phyloP scores from a whole-genome alignment of 2,329 filamentous ascomycete species.

The Diaporthe sp. region DNA sequence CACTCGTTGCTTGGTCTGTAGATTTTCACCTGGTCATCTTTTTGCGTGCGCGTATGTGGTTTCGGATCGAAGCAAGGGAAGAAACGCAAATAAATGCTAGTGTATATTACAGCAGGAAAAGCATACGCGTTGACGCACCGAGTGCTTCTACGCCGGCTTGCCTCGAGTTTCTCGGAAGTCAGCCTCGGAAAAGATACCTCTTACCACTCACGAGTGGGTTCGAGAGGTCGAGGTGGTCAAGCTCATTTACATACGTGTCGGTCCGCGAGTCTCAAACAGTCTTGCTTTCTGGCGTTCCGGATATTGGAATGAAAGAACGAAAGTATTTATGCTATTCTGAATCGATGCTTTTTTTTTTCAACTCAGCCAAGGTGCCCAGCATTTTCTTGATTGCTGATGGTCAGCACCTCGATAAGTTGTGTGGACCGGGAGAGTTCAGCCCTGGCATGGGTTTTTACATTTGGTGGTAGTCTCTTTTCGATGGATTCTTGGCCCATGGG shows the following conservation, averaged over 20 bases:
- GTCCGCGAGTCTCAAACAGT: not conserved
- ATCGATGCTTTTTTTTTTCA: not conserved
- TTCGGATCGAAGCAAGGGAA: not conserved
- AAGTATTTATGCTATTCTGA: not conserved
- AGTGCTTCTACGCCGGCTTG: not conserved
- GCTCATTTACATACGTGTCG: not conserved
- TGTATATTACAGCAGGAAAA: slow-evolving; percentile 6
- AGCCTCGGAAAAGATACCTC: too few species aligned
- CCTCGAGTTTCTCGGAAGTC: not conserved
- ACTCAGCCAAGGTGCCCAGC: not conserved
- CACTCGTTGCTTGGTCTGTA: not conserved
- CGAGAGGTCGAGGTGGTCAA: not conserved
- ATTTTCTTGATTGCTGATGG: not conserved
- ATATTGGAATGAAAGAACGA: not conserved
- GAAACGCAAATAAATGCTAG: not conserved
- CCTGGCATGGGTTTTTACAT: too few species aligned
- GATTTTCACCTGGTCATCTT: not conserved
- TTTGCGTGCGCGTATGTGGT: not conserved
- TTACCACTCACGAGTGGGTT: not conserved
- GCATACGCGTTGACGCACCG: not conserved
- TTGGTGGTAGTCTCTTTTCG: too few species aligned
- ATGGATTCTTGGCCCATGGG: too few species aligned
- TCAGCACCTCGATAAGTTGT: not conserved
- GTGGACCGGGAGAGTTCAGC: not conserved
- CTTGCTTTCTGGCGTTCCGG: not conserved